phyloP scores from a whole-genome alignment of 2,329 filamentous ascomycete genomes.

The Penicillium sp. region DNA sequence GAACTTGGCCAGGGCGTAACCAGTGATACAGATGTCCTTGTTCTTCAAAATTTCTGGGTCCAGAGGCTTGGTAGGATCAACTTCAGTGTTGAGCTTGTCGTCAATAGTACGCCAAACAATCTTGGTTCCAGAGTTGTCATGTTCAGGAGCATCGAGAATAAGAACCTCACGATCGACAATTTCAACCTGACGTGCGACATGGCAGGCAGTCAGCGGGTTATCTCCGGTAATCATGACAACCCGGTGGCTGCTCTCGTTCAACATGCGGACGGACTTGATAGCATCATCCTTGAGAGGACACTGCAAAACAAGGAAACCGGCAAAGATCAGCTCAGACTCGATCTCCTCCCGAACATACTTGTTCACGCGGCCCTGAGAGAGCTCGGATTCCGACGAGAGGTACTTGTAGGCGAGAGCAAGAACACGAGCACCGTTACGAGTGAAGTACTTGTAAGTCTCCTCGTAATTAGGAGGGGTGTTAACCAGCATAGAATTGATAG shows the following conservation, averaged over 20 bases:
- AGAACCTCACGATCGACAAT: constrained; percentile 95
- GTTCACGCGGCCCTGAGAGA: constrained; percentile 83
- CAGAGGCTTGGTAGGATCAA: constrained; percentile 78
- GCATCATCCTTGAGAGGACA: constrained; percentile 97
- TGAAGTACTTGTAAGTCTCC: constrained; percentile 98
- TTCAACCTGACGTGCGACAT: constrained; percentile 92
- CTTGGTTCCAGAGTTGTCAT: constrained; percentile 76
- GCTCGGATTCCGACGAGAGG: constrained; percentile 75
- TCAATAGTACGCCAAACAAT: constrained; percentile 95
- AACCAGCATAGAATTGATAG: constrained; percentile 89
- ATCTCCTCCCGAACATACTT: constrained; percentile 91
- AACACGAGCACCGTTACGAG: constrained; percentile 90
- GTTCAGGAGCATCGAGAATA: constrained; percentile 91
- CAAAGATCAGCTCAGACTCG: constrained; percentile 81
- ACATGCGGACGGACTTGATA: constrained; percentile 88
- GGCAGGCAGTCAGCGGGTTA: constrained; percentile 93
- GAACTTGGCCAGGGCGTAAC: constrained; percentile 89
- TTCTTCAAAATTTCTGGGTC: constrained; percentile 76
- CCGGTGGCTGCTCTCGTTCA: constrained; percentile 97
- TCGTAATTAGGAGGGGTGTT: constrained; percentile 85
- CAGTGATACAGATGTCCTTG: constrained; percentile 94
- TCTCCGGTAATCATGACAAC: constrained; percentile 99
- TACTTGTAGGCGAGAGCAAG: constrained; percentile 93
- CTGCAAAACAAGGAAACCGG: constrained; percentile 92
- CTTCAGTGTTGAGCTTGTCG: constrained; percentile 80